phyloP scores from a whole-genome alignment of 78 protist species.

The Dictyostelium brefeldianum region DNA sequence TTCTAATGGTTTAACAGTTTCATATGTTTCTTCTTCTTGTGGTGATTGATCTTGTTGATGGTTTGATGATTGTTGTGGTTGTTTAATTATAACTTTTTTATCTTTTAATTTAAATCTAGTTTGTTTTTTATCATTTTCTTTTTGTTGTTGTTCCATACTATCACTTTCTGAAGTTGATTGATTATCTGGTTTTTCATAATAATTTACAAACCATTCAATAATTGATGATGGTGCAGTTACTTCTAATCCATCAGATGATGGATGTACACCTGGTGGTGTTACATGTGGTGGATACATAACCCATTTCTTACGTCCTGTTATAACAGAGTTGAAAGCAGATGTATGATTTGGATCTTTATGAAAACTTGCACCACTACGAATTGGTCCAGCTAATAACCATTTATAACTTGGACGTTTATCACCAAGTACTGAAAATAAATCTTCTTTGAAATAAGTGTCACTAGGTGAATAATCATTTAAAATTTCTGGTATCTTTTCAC shows the following conservation, averaged over 20 bases:
- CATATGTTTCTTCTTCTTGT: constrained; percentile 25
- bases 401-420: constrained; percentile 83
- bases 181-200: constrained; percentile 35
- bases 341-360: constrained; percentile 90
- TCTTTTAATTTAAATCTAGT: constrained; percentile 16
- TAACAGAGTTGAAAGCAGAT: constrained; percentile 87
- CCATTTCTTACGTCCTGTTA: constrained; percentile 88
- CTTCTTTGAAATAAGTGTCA: constrained; percentile 43
- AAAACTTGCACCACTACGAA: constrained; percentile 82
- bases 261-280: constrained; percentile 85
- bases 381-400: constrained; percentile 89
- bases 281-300: constrained; percentile 85
- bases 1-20: constrained; percentile 63
- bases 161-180: not conserved
- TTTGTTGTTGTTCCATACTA: constrained; percentile 15
- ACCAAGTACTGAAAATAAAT: constrained; percentile 68
- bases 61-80: not conserved
- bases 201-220: constrained; percentile 88
- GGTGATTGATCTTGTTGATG: not conserved
- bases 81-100: not conserved
- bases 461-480: constrained; percentile 52
- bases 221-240: constrained; percentile 79
- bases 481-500: constrained; percentile 65
- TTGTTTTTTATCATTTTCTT: constrained; percentile 28
- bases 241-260: constrained; percentile 79